Percentiles rank a stretch among this genome's conserved stretches.
phyloP scores from a whole-genome alignment of 306 rosid species.

The Fagus sylvatica region DNA sequence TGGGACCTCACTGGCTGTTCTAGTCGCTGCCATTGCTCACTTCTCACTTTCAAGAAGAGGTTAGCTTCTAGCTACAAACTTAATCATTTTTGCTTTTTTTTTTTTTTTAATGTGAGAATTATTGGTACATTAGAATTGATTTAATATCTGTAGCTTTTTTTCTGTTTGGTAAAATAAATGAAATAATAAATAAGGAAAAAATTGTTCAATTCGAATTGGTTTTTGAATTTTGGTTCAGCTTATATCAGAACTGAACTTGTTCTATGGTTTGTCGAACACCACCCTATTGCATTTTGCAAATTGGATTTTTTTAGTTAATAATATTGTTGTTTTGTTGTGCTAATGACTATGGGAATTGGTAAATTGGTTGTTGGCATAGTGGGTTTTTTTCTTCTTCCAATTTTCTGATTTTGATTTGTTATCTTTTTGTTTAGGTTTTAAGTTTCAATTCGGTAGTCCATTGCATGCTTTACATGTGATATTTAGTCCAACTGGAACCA shows the following conservation, averaged over 20 bases:
- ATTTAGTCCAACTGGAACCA: conserved; percentile 28
- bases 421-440: conserved; percentile 44
- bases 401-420: neutral
- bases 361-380: neutral
- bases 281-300: neutral
- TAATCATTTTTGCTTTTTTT: neutral
- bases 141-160: too few species aligned
- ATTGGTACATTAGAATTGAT: too few species aligned
- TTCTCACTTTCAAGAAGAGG: conserved; percentile 61
- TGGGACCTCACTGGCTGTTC: conserved; percentile 59
- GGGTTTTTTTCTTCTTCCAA: neutral
- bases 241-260: too few species aligned
- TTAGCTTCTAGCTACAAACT: conserved; percentile 15
- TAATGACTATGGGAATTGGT: neutral
- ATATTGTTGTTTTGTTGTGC: neutral
- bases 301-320: neutral
- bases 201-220: too few species aligned
- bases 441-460: conserved; percentile 49
- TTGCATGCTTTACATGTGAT: conserved; percentile 45
- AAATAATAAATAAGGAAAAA: too few species aligned
- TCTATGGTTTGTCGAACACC: neutral
- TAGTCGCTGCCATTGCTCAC: conserved; percentile 51
- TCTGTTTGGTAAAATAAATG: too few species aligned
- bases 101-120: neutral
- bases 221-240: too few species aligned